Evolutionary conservation across 2,329 filamentous ascomycete species (phyloP), one percentile per base, ranked within the genome.

Genomic region (Didymella sp.): DNA sequence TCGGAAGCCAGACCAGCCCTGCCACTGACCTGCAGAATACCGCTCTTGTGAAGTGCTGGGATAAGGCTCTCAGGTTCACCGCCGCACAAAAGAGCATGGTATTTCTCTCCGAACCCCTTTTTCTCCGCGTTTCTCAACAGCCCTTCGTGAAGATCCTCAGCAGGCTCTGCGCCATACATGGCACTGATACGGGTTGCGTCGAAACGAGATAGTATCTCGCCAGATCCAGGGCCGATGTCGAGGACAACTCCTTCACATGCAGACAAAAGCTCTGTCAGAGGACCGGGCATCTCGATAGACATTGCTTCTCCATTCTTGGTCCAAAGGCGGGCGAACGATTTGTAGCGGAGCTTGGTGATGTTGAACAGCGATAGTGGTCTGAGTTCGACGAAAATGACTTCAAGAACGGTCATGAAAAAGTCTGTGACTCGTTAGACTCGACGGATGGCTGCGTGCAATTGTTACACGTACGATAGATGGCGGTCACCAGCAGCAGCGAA

Each of bases 141-240:
- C 2, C 77, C 72, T 0, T 64, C 60, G 56, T 85, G 84, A 1
- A 86, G 72, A 0, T 77, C 75, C 4, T 65, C 55, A 37, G 80
- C 81, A 0, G 84, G 84, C 64, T 86, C 84, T 1, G 82, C 78
- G 41, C 82, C 84, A 60, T 85, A 86, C 40, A 85, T 78, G 13
- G 75, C 73, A 8, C 62, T 76, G 56, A 85, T 78, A 4, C 76
- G 72, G 51, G 76, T 68, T 7, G 75, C 45, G 49, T 72, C 70
- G 58, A 85, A 82, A 42, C 77, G 76, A 0, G 73, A 72, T 44
- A 85, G 75, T 51, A 84, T 79, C 13, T 80, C 77, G 28, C 84
- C 84, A 27, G 76, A 81, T 4, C 84, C 84, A 0, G 84, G 84
- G 11, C 76, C 76, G 31, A 77, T 64, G 54, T 78, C 75, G n/a